These are phyloP conservation scores for Ascoidea tarda DNA, from an alignment of 805 yeast species.

Conservation along the genomic window DNA sequence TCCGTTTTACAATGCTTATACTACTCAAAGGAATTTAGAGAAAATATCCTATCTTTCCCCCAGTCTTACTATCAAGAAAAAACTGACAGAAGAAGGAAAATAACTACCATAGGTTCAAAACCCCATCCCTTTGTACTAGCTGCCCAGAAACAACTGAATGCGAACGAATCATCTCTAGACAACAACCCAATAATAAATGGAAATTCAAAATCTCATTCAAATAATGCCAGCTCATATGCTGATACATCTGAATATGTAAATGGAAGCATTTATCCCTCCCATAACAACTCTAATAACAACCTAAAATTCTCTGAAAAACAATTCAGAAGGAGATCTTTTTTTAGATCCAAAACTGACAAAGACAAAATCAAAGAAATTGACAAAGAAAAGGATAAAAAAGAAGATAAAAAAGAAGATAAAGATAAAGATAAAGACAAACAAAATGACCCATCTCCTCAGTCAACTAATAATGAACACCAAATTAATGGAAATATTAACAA, in stretches of 20 bases:
- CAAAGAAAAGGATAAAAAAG: slow-evolving; percentile 2
- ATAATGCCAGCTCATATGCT: neutral
- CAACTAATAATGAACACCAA: slow-evolving; percentile 8
- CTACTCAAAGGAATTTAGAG: slow-evolving; percentile 58
- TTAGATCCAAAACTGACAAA: neutral
- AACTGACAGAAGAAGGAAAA: neutral
- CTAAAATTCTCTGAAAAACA: neutral
- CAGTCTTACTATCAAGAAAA: slow-evolving; percentile 10
- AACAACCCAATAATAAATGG: neutral
- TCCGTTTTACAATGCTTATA: slow-evolving; percentile 82
- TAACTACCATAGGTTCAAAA: slow-evolving; percentile 17
- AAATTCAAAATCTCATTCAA: slow-evolving; percentile 1
- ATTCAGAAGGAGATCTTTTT: neutral
- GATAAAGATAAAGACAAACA: slow-evolving; percentile 7
- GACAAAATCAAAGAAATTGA: neutral
- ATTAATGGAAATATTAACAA: slow-evolving; percentile 1
- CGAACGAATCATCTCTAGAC: slow-evolving; percentile 11
- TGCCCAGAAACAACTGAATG: slow-evolving; percentile 28
- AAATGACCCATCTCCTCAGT: slow-evolving; percentile 1
- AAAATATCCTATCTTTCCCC: slow-evolving; percentile 36
- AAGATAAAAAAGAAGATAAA: slow-evolving; percentile 4
- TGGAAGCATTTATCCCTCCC: neutral
- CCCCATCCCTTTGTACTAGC: slow-evolving; percentile 15
- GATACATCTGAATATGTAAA: neutral
- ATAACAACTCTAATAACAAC: slow-evolving; percentile 8